Percentiles rank a stretch among this genome's conserved stretches.
These are phyloP conservation scores for Ceratocystis smalleyi DNA, from an alignment of 2,329 filamentous ascomycete genomes.

Conservation along the genomic window DNA sequence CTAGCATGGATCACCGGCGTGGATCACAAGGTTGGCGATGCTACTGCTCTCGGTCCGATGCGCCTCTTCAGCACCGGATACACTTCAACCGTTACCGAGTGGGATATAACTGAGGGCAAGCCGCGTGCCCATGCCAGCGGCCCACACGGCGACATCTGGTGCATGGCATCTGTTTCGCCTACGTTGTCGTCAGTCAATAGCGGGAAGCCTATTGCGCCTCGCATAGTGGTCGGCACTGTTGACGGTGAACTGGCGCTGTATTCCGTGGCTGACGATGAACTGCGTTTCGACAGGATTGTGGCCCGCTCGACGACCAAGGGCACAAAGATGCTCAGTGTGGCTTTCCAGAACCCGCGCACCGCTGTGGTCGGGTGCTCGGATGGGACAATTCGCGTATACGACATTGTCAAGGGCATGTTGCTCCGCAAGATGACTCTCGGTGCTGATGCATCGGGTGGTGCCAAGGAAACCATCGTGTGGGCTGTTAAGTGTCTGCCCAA, in stretches of 20 bases:
- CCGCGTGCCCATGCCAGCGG: constrained; percentile 73
- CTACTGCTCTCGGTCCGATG: constrained; percentile 46
- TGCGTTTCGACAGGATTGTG: constrained; percentile 64
- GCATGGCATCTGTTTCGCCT: constrained; percentile 41
- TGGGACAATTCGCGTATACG: constrained; percentile 82
- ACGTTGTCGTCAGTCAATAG: constrained; percentile 20
- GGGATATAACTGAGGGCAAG: constrained; percentile 69
- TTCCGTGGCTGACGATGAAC: constrained; percentile 67
- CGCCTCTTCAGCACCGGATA: constrained; percentile 94
- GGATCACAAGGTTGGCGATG: constrained; percentile 48
- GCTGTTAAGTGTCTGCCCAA: constrained; percentile 74
- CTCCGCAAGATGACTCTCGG: constrained; percentile 76
- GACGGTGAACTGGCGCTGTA: constrained; percentile 81
- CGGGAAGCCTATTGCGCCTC: constrained; percentile 19
- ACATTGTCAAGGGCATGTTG: constrained; percentile 61
- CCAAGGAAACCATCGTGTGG: constrained; percentile 84
- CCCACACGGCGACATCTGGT: constrained; percentile 95
- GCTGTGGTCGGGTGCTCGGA: constrained; percentile 91
- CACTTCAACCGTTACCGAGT: constrained; percentile 82
- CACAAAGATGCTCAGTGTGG: constrained; percentile 76
- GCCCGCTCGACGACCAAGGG: constrained; percentile 66
- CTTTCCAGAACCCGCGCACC: constrained; percentile 70
- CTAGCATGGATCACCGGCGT: constrained; percentile 83
- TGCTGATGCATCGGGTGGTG: constrained; percentile 50
- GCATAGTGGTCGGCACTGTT: constrained; percentile 68